Evolutionary conservation across 2,329 filamentous ascomycete species (phyloP), one percentile per base, ranked within the genome.

Genomic region (Phyllosticta citriasiana): DNA sequence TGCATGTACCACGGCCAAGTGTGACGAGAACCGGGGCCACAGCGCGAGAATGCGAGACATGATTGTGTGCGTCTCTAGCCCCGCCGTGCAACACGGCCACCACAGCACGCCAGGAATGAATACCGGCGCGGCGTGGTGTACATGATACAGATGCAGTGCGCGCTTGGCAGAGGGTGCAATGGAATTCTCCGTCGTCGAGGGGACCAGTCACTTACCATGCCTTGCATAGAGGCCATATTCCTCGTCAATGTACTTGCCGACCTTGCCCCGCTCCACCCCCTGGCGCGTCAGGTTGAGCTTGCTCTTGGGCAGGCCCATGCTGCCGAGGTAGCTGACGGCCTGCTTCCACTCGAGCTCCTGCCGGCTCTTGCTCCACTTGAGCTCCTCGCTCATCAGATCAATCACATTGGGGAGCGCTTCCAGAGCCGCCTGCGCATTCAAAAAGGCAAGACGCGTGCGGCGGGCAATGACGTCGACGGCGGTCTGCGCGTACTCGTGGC

Each of bases 401-500:
- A 97, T 94, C 62, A 97, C 84, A 62, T 78, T 82, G 4, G 93
- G 92, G 54, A 96, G 81, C 1, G 91, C 87, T 76, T 96, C 91
- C 9, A 96, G 83, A 0, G 91, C 88, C 10, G 92, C 92, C 74
- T 96, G 90, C 4, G 91, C 91, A 71, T 96, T 96, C 66, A 97
- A 77, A 78, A 97, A 97, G 8, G 91, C 89, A 61, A 97, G 77
- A 61, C 93, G 82, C 51, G 89, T 97, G 64, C 92, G 82, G 63
- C 93, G 84, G 2, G 91, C 92, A 55, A 97, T 79, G 12, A 97
- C 88, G 71, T 97, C 92, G 16, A 92, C 87, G 1, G 91, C 90
- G 2, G 90, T 95, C 74, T 96, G 89, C 3, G 93, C 93, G 70
- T 95, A 95, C 77, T 97, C 93, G 74, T 96, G 87, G 57, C 86